Conservation (phyloP, 1,284 basidiomycete species). For the Ceratobasidium sp. region DNA sequence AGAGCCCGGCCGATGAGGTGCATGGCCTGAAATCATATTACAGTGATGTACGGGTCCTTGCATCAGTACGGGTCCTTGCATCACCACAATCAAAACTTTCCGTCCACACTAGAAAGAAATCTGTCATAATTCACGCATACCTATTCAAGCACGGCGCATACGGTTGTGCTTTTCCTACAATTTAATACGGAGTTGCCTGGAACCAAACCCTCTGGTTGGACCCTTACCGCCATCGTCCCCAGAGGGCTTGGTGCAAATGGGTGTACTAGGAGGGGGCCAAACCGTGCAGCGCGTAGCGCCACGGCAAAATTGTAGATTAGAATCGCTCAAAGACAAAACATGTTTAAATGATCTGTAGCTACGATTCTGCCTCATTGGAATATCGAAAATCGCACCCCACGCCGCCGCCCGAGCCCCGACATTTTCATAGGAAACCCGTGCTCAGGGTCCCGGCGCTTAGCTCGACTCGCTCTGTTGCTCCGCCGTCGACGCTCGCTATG, state of each 20-base stretch:
- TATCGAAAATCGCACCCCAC: background rate
- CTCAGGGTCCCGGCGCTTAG: slow-evolving; percentile 10
- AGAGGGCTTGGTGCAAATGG: slow-evolving; percentile 2
- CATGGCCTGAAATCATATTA: too few relatives aligned
- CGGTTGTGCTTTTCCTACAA: too few relatives aligned
- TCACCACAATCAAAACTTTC: too few relatives aligned
- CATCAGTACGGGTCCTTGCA: too few relatives aligned
- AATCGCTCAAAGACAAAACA: background rate
- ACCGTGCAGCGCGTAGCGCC: background rate
- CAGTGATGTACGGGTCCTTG: too few relatives aligned
- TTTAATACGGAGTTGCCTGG: too few relatives aligned
- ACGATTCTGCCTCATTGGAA: background rate
- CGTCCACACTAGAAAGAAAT: too few relatives aligned
- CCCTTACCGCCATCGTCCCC: background rate
- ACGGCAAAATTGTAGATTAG: background rate
- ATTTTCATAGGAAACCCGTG: background rate
- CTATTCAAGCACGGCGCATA: too few relatives aligned
- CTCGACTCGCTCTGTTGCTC: background rate
- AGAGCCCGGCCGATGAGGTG: too few relatives aligned
- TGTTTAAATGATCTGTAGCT: background rate
- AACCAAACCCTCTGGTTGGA: background rate
- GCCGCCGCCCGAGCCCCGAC: too few relatives aligned
- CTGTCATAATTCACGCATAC: too few relatives aligned
- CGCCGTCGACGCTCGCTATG: background rate
- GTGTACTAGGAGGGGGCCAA: background rate